Evolutionary conservation across 495 filamentous ascomycete genomes (phyloP), one percentile per base, ranked within the genome.

Genomic region (Rusavskia elegans): DNA sequence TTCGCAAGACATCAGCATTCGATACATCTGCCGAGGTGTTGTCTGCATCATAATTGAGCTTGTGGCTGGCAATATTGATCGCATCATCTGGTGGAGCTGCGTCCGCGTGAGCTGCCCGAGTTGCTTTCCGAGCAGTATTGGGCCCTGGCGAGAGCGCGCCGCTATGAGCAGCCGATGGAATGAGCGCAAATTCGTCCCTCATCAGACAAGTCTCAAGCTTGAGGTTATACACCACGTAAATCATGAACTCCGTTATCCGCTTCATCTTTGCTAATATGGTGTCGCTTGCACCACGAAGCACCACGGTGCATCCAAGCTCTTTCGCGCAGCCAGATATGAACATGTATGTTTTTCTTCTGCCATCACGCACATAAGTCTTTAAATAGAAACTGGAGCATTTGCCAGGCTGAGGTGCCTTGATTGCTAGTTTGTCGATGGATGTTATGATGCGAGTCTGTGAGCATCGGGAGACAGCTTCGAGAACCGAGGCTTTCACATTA

Each of bases 211-310:
- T 95, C 66, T 99, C 93, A 8, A 99, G 76, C 62, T 92, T 95
- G 20, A 97, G 74, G 58, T 95, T 99, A 66, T 99, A 96, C 16
- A 96, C 88, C 23, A 99, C 93, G 61, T 96, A 99, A 51, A 90
- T 81, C 89, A 99, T 95, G 60, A 99, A 94, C 63, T 99, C 93
- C 2, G 92, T 93, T 59, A 99, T 93, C 42, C 78, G 79, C 63
- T 99, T 99, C 64, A 99, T 81, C 53, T 78, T 84, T 2, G 76
- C 69, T 6, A 99, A 74, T 0, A 77, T 70, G 39, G 77, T 64
- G 30, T 79, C 81, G 44, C 83, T 73, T 20, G 81, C 88, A 3
- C 93, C 93, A 39, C 93, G 84, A 21, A 99, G 72, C 16, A 93
- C 87, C 59, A 99, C 94, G 2, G 93, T 99, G 62, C 93, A 99